Evolutionary conservation across 352 stramenopile genomes (phyloP), one percentile per base, ranked within the genome.

Genomic region (Phytopythium aichiense): DNA sequence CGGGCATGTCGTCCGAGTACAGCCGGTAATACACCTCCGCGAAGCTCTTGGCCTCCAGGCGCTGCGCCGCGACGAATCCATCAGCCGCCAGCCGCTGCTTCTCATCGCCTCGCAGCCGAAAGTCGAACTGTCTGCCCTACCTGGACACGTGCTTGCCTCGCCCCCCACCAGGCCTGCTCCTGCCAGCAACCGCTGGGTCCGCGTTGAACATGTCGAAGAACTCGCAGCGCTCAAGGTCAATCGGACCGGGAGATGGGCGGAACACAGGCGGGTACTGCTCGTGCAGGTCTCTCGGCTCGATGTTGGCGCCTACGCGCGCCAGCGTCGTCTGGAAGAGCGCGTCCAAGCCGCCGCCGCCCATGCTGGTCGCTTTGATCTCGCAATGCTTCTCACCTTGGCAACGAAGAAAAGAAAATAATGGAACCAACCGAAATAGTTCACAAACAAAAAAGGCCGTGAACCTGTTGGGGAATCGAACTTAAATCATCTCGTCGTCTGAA

Each of bases 1-100:
- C 61, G 1, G 71, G 68, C 58, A 78, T 58, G 40, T 74, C 65
- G 52, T 79, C 62, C 11, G 61, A 61, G 42, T 74, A 76, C 25
- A 79, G 56, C 7, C 38, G 33, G 46, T 76, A 73, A 53, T 74
- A 72, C 13, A 69, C 56, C 12, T 72, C 60, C 0, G 59, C 68
- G 62, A 79, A 79, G 42, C 68, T 76, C 20, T 73, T 31, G n/a
- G 51, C 62, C 0, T 54, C 15, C 33, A 78, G 61, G 4, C 65
- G 64, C 30, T 55, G 31, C 15, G 31, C 56, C 2, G 52, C 66
- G 30, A 74, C 65, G 7, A 76, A 42, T 9, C 65, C 65, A 28
- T 70, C 63, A 1, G 37, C 31, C 8, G 22, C 31, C 1, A 79
- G 46, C 16, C 64, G 56, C 8, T 37, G 49, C 40, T 67, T 72